These are phyloP conservation scores for Neolentinus lepideus DNA, from an alignment of 1,284 basidiomycete genomes.

Conservation along the genomic window DNA sequence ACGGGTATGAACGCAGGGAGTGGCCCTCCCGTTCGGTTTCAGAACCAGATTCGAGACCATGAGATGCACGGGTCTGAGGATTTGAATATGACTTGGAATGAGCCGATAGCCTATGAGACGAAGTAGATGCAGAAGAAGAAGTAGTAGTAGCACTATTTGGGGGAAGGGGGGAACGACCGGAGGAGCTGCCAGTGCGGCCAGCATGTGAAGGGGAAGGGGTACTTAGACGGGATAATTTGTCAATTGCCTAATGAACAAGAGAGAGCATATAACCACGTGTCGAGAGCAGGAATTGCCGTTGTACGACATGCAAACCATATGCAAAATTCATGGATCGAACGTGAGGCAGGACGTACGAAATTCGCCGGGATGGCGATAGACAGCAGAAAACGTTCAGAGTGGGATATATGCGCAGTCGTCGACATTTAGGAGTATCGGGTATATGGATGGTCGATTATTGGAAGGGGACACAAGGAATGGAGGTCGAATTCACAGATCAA, in stretches of 20 bases:
- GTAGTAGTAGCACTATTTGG: slow-evolving; percentile 11
- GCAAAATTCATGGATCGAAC: no score
- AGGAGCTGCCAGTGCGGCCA: slow-evolving; percentile 8
- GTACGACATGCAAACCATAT: neutral
- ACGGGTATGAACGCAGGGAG: slow-evolving; percentile 27
- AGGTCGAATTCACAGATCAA: neutral
- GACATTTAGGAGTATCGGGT: no score
- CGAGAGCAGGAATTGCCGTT: neutral
- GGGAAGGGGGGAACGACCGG: slow-evolving; percentile 7
- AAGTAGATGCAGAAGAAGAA: slow-evolving; percentile 19
- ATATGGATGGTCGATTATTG: no score
- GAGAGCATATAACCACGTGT: neutral
- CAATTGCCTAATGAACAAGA: slow-evolving; percentile 42
- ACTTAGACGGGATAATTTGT: slow-evolving; percentile 48
- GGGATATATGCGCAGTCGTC: no score
- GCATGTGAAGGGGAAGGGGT: slow-evolving; percentile 30
- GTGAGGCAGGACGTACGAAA: no score
- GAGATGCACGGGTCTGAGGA: slow-evolving; percentile 16
- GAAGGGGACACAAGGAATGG: no score
- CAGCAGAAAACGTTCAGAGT: no score
- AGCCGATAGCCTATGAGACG: slow-evolving; percentile 24
- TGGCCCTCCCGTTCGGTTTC: slow-evolving; percentile 68
- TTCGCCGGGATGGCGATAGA: no score
- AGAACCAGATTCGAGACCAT: slow-evolving; percentile 52
- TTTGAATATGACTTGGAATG: slow-evolving; percentile 23